Evolutionary conservation across 106 monocot species (phyloP), one percentile per base, ranked within the genome.

Genomic region (Allium sativum): DNA sequence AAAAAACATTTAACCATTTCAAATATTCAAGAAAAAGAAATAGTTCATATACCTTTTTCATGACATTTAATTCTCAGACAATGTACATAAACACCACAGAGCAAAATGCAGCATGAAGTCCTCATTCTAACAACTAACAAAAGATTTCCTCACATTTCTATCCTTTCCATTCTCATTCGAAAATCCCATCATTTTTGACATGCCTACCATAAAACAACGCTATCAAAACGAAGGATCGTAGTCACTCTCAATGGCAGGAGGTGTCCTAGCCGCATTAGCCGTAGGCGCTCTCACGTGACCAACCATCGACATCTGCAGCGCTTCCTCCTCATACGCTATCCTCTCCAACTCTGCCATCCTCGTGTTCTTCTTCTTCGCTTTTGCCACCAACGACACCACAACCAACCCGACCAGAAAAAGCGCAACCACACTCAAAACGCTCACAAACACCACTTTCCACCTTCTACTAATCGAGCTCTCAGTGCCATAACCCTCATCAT

Each of bases 251-350:
- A 9, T 43, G 2, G 10, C 47, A 43, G 90, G 90, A 52, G 72
- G 13, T 6, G 85, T 86, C 45, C 90, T 64, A 15, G 75, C 53
- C 50, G 46, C 72, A 12, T 66, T 42, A 12, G 90, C 90, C 3
- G 67, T 58, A 1, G 79, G 79, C 16, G 90, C 82, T 48, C 90
- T 62, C 8, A 80, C 72, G 43, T 80, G 74, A 0, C 86, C 90
- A 50, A 90, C 80, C 82, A 90, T 82, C 14, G 90, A 82, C 14
- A 86, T 43, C 65, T 61, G 73, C 72, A 90, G 67, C 52, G 74
- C 79, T 77, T 82, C 90, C 20, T 90, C 79, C 70, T 90, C 90
- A 69, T 86, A 77, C 12, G 82, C 82, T 58, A 72, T 62, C 70
- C 90, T 69, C 70, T 82, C 82, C 90, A 82, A 77, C 70, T 86